Evolutionary conservation across 2,329 filamentous ascomycete species (phyloP), one percentile per base, ranked within the genome.

Genomic region (Fusarium gaditjirri): DNA sequence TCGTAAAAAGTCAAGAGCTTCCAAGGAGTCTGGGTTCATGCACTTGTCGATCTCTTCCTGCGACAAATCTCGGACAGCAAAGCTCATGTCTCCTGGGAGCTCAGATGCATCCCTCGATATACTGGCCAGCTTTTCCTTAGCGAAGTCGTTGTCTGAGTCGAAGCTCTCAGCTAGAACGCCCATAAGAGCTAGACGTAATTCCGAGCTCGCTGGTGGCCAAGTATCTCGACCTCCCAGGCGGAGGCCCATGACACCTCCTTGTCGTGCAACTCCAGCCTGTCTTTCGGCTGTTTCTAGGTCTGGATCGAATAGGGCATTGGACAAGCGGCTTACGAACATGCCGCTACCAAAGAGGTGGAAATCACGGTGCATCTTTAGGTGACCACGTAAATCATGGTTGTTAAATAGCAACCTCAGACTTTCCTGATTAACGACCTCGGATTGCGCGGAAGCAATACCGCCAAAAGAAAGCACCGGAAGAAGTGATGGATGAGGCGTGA

Each of bases 131-230:
- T 73, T 76, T 21, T 59, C 61, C 12, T 73, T 67, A 31, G 54
- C 65, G 21, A 68, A 71, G 23, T 61, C 73, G 47, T 68, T 73
- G 42, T 75, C 72, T 29, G 64, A 80, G 71, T 76, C 81, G 74
- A 94, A 94, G 71, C 90, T 93, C 71, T 98, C 95, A 4, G 88
- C 87, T 11, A 98, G 84, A 2, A 98, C 88, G 0, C 94, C 94
- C 88, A 95, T 97, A 23, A 99, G 85, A 1, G 94, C 94, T 9
- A 98, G 86, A 14, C 94, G 90, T n/a, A 99, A 84, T 80, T 98
- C 96, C 1, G 95, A 98, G 80, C 93, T 97, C 29, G 94, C 94
- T 8, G 96, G 96, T 31, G 96, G 96, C 96, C 96, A 98, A 36
- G 87, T 93, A 61, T 93, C 90, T 75, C 94, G 89, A 5, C 89